Evolutionary conservation across 2,329 filamentous ascomycete species (phyloP).

Genomic region (Microdochium nivale): DNA sequence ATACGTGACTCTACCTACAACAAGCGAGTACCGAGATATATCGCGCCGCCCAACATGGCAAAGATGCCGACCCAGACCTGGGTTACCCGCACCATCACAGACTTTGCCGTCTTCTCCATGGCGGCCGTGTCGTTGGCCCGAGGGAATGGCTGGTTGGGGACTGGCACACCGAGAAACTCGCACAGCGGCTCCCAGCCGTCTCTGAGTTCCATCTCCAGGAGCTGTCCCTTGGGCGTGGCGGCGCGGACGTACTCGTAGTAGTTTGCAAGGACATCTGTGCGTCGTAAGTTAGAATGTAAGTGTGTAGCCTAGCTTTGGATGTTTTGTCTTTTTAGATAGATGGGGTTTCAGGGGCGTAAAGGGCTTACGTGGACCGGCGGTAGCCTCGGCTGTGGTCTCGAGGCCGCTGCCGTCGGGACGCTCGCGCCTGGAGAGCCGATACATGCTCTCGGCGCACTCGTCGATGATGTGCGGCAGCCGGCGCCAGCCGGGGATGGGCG

Average conservation of each 20-base stretch:
- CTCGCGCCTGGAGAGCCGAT: not conserved
- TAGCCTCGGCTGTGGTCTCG: not conserved
- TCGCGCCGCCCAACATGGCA: not conserved
- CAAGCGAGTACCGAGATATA: not conserved
- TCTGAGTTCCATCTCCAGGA: conserved; percentile 3
- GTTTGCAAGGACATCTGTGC: not conserved
- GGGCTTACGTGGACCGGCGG: not conserved
- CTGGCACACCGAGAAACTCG: conserved; percentile 3
- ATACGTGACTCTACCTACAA: no score
- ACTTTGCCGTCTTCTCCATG: not conserved
- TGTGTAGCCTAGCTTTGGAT: no score
- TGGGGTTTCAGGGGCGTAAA: no score
- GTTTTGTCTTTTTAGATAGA: no score
- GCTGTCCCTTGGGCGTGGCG: not conserved
- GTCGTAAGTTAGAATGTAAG: not conserved
- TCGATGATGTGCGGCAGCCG: not conserved
- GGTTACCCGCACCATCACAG: not conserved
- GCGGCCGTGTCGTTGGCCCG: conserved; percentile 5
- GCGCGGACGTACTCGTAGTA: conserved; percentile 1
- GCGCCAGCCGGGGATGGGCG: conserved; percentile 2
- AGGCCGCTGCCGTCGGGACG: not conserved
- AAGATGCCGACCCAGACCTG: not conserved
- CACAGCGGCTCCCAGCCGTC: conserved; percentile 5
- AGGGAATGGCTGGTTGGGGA: conserved; percentile 5
- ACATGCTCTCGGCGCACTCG: not conserved